Evolutionary conservation across 257 asterid genomes (phyloP).

Genomic region (Cordia subcordata): DNA sequence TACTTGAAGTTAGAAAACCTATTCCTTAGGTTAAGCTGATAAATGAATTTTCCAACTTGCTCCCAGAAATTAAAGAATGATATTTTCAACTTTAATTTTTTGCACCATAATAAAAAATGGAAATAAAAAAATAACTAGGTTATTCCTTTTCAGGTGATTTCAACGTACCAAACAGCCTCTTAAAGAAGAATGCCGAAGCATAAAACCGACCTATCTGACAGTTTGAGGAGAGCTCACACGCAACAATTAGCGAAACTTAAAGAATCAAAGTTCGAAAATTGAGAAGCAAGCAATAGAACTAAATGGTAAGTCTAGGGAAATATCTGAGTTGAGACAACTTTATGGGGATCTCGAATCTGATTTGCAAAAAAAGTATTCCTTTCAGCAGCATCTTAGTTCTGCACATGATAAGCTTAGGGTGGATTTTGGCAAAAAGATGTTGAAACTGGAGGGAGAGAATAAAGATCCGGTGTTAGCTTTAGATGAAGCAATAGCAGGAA

Average conservation of each 20-base stretch:
- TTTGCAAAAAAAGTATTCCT: conserved; percentile 48
- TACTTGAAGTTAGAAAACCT: too few species aligned
- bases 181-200: conserved; percentile 34
- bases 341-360: conserved; percentile 42
- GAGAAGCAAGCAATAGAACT: conserved; percentile 52
- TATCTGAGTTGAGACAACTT: conserved; percentile 28
- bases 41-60: too few species aligned
- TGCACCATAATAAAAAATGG: too few species aligned
- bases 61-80: too few species aligned
- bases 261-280: conserved; percentile 48
- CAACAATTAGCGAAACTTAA: conserved; percentile 52
- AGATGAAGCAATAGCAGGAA: conserved; percentile 60
- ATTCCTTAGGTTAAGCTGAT: too few species aligned
- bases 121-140: too few species aligned
- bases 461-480: conserved; percentile 47
- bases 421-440: conserved; percentile 50
- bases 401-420: conserved; percentile 53
- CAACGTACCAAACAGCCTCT: too few species aligned
- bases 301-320: conserved; percentile 41
- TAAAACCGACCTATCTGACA: conserved; percentile 55
- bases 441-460: conserved; percentile 52
- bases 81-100: too few species aligned
- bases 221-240: conserved; percentile 53
- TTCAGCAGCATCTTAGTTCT: conserved; percentile 45
- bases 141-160: too few species aligned